Evolutionary conservation across 371 early-diverging fungal species (phyloP), one percentile per base, ranked within the genome.

Genomic region (Mortierella sp.): DNA sequence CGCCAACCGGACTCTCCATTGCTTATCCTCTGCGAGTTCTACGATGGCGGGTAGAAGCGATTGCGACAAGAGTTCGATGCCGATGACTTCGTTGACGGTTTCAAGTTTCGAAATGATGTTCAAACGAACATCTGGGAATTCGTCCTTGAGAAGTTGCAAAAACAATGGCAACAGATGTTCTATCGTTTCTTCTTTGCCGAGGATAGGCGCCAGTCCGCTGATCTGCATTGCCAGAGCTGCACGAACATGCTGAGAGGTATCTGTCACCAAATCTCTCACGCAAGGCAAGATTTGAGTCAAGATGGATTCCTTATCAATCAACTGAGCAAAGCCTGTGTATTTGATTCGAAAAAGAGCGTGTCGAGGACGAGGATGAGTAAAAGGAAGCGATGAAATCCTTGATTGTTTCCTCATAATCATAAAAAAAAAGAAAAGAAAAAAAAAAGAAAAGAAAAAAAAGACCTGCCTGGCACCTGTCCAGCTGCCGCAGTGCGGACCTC

Each of bases 1-100:
- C 4, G 98, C 98, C 68, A 97, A 84, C 37, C 99, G 95, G 63
- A 98, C 98, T 51, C 99, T 95, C 99, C 99, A 99, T 79, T 98
- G 98, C 86, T 97, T 97, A 82, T 99, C 99, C 84, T 99, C 97
- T 50, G 99, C 97, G 50, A 99, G 87, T 75, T 98, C 98, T 28
- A 98, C 94, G 74, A 99, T 98, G 1, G 99, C 99, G 12, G 98
- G 98, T 51, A 99, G 86, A 52, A 99, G 88, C 28, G 96, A 97
- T 77, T 97, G 97, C 28, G 98, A 97, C 45, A 99, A 89, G 21
- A 96, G 91, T 63, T 99, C 98, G 74, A 99, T 95, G 59, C 99
- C 99, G 72, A 99, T 97, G 44, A 98, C 97, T 81, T 92, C 86
- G 82, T 98, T 98, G 55, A 98, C 96, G 30, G 91, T 90, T 75